Evolutionary conservation across 2,329 filamentous ascomycete species (phyloP), one percentile per base, ranked within the genome.

Genomic region (Lasiodiplodia sp.): DNA sequence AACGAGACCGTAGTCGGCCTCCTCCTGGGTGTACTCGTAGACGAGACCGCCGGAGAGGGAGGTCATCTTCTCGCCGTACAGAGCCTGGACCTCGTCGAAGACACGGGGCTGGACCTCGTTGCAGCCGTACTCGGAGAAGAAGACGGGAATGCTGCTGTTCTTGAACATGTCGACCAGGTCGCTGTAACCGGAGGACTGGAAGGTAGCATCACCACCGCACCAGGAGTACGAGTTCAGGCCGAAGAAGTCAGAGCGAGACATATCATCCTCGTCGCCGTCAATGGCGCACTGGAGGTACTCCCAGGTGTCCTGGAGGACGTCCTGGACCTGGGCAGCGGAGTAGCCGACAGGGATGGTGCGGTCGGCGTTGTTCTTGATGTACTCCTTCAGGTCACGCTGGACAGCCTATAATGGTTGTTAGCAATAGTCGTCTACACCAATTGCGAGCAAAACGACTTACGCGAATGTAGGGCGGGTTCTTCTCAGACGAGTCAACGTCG

Each of bases 121-220:
- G 87, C 92, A 95, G 70, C 92, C 92, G 74, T 89, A 90, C 77
- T 96, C 92, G 71, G 90, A 92, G 84, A 92, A 94, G 85, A 95
- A 95, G 74, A 94, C 85, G 38, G 92, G 92, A 47, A 94, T 86
- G 18, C 89, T 87, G 49, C 86, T 87, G 71, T 84, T 84, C 73
- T 84, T 80, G 83, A 95, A 93, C 77, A 89, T 87, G 2, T 82
- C 77, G 58, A 91, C 88, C 44, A 93, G 83, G 21, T 83, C 81
- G 72, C 90, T 82, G 77, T 90, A 93, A 44, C 87, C 86, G 2
- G 89, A 88, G 64, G 84, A 86, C 68, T 86, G 78, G 79, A 87
- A 92, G 58, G 86, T 88, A 66, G 89, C 89, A 14, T 88, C 81
- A 66, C 86, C 87, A 74, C 91, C 92, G 85, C 91, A 93, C 77